Base-by-base conservation (phyloP, 1,284 basidiomycete genomes). In the Leccinum solheimii region DNA sequence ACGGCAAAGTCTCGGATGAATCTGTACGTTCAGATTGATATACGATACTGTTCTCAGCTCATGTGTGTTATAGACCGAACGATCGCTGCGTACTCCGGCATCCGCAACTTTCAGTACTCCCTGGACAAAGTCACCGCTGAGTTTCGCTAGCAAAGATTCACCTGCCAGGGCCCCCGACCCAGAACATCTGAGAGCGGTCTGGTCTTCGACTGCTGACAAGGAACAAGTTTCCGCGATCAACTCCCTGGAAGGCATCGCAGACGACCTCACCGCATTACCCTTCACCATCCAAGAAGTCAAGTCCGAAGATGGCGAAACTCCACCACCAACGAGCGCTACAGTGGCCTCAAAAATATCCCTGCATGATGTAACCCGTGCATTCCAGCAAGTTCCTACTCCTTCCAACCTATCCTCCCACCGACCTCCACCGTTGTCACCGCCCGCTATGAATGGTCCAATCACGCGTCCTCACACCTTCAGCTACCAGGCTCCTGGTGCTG, bases 261-360 rank as follows among this genome's bases (percentile, higher is more conserved):
- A 93, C 69, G 91, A 93, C 69, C 77, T 91, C 62, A 86, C 86
- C 32, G 80, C 86, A 43, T 78, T 92, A 38, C 88, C 90, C 11
- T 91, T 91, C 73, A 87, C 86, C 4, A 73, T 92, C 27, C 88
- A 88, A 68, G 91, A 92, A 61, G 87, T 91, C 58, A 92, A 92
- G 70, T 89, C 90, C 11, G 90, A 92, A 68, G 89, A 88, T 66
- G 89, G 89, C 36, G 86, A 85, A 72, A 91, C 88, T 2, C 90
- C 90, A 1, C 88, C 90, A n/a, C 86, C 88, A 19, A 80, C 81
- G 11, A 76, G 79, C 16, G 77, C 83, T 19, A 76, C 79, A 50
- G 61, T 67, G 9, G 83, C 88, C 36, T 87, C 87, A 14, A 84
- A 88, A 52, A 91, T 92, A 85, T 91, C 90, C 11, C 76, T 88